These are phyloP conservation scores for Arthrobotrys sinensis DNA, from an alignment of 2,329 filamentous ascomycete genomes.

Conservation along the genomic window DNA sequence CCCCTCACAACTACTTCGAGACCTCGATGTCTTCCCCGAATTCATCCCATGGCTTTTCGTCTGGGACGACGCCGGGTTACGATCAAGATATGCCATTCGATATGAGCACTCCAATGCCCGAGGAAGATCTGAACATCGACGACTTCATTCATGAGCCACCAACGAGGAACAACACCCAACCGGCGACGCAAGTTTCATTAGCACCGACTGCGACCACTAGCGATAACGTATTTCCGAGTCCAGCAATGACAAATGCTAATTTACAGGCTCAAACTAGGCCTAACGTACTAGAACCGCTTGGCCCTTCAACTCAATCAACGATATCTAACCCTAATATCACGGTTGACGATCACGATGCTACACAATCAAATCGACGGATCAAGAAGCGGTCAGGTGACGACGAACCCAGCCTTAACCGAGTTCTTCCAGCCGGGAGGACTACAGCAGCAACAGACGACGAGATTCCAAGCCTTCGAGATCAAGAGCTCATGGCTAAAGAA, in stretches of 20 bases:
- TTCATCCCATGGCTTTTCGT: conserved; percentile 56
- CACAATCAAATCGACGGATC: conserved; percentile 31
- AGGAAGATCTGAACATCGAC: conserved; percentile 48
- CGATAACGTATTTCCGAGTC: conserved; percentile 46
- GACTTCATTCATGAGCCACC: conserved; percentile 39
- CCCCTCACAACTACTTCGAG: conserved; percentile 53
- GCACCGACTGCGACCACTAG: conserved; percentile 15
- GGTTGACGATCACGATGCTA: conserved; percentile 59
- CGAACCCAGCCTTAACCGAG: conserved; percentile 45
- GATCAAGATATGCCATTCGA: conserved; percentile 57
- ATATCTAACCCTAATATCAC: conserved; percentile 53
- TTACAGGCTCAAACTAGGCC: conserved; percentile 26
- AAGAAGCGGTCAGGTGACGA: conserved; percentile 42
- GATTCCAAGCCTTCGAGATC: conserved; percentile 52
- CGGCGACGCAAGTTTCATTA: conserved; percentile 22
- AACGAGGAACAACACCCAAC: conserved; percentile 33
- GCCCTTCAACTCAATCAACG: conserved; percentile 6
- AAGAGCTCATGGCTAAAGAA: conserved; percentile 52
- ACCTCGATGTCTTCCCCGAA: conserved; percentile 54
- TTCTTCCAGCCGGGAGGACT: conserved; percentile 40
- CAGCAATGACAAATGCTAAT: conserved; percentile 53
- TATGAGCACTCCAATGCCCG: conserved; percentile 55
- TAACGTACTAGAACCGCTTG: conserved; percentile 13
- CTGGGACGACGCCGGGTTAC: conserved; percentile 55
- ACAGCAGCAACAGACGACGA: conserved; percentile 41